phyloP scores from a whole-genome alignment of 176 grass and related monocot genomes.

The Elymus sibiricus region DNA sequence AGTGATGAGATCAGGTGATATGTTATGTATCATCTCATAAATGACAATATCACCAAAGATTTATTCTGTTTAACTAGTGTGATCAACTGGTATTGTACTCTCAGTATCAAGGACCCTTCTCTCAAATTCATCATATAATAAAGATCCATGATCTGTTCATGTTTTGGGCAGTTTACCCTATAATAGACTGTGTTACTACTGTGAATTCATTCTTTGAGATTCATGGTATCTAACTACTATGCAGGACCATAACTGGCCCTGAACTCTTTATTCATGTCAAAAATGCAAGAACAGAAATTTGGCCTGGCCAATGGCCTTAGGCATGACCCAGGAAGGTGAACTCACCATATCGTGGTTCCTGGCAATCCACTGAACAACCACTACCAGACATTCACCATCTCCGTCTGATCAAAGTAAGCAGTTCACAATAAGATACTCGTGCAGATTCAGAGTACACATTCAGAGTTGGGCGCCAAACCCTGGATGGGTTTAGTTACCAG shows the following conservation, averaged over 20 bases:
- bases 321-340: neutral
- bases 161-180: neutral
- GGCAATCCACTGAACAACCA: neutral
- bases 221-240: neutral
- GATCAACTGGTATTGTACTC: too few species aligned
- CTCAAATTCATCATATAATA: neutral
- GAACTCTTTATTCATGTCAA: neutral
- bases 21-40: too few species aligned
- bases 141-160: neutral
- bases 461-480: too few species aligned
- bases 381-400: conserved; percentile 35
- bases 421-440: neutral
- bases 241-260: neutral
- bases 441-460: too few species aligned
- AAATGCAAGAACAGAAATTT: neutral
- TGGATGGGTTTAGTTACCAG: too few species aligned
- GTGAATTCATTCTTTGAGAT: neutral
- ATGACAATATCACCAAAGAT: too few species aligned
- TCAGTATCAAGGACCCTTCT: too few species aligned
- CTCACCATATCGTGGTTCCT: neutral
- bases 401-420: conserved; percentile 52
- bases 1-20: neutral
- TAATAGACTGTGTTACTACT: neutral
- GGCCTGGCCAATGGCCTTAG: neutral
- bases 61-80: too few species aligned